A percentile compares a stretch with the other conserved stretches of the same genome.
phyloP scores from a whole-genome alignment of 192 early-diverging fungal species.

The Linnemannia elongata region DNA sequence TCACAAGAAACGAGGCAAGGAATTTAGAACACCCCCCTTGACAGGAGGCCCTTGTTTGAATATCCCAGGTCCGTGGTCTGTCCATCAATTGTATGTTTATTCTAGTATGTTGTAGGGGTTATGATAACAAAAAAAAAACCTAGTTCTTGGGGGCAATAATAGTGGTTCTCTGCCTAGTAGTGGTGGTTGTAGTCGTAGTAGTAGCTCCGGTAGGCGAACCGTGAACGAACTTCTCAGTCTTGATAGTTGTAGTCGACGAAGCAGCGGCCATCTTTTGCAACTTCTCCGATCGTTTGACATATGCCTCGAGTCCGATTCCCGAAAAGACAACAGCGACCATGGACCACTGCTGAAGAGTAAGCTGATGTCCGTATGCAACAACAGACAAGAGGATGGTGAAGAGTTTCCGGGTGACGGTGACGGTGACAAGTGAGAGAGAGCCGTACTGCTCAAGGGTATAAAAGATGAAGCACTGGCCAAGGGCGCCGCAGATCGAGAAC shows the following conservation, averaged over 20 bases:
- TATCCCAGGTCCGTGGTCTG: not conserved
- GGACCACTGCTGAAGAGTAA: slow-evolving; percentile 87
- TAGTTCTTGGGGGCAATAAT: slow-evolving; percentile 38
- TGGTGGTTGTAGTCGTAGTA: not conserved
- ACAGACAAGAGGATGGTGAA: slow-evolving; percentile 95
- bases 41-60: not conserved
- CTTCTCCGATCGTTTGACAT: slow-evolving; percentile 73
- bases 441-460: slow-evolving; percentile 94
- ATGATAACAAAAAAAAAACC: not conserved
- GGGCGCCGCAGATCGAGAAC: slow-evolving; percentile 91
- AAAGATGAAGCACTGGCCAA: slow-evolving; percentile 99
- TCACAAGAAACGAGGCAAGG: too few species aligned
- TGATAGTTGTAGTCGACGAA: not conserved
- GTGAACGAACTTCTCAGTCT: not conserved
- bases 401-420: slow-evolving; percentile 97
- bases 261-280: slow-evolving; percentile 35
- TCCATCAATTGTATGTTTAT: not conserved
- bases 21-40: too few species aligned
- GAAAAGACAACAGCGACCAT: slow-evolving; percentile 90
- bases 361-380: slow-evolving; percentile 86
- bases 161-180: slow-evolving; percentile 32
- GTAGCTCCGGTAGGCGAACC: not conserved
- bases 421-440: slow-evolving; percentile 89
- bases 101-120: not conserved
- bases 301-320: slow-evolving; percentile 85